Percentiles rank a stretch among this genome's conserved stretches.
Evolutionary conservation across 2,329 filamentous ascomycete genomes (phyloP).

Genomic region (Teratosphaeria destructans): DNA sequence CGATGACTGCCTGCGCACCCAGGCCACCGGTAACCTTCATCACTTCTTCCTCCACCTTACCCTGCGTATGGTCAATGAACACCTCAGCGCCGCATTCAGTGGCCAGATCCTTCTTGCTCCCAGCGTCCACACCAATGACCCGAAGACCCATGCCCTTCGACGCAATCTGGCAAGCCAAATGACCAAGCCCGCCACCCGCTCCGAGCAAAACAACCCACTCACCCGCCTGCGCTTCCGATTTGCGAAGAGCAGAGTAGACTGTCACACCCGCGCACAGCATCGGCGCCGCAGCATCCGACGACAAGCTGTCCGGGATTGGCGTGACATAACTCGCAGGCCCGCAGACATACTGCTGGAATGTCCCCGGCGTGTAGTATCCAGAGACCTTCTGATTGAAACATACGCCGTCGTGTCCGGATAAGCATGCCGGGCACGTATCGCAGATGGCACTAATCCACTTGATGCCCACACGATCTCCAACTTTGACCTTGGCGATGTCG

Average conservation of each 20-base stretch:
- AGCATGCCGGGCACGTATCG: conserved; percentile 44
- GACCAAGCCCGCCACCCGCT: conserved; percentile 26
- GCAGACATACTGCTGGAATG: conserved; percentile 61
- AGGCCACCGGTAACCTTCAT: conserved; percentile 46
- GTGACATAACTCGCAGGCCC: conserved; percentile 59
- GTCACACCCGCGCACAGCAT: conserved; percentile 57
- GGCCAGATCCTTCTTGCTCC: conserved; percentile 52
- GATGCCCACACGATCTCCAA: conserved; percentile 60
- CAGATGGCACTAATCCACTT: conserved; percentile 55
- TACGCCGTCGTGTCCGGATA: conserved; percentile 43
- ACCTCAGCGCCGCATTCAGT: conserved; percentile 53
- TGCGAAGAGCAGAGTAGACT: conserved; percentile 55
- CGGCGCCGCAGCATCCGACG: conserved; percentile 52
- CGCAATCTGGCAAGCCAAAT: conserved; percentile 53
- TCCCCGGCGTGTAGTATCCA: conserved; percentile 59
- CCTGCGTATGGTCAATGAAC: conserved; percentile 53
- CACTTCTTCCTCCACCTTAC: conserved; percentile 45
- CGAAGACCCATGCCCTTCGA: conserved; percentile 51
- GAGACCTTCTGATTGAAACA: conserved; percentile 40
- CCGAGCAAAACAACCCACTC: conserved; percentile 48
- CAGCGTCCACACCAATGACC: conserved; percentile 52
- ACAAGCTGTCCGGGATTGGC: conserved; percentile 52
- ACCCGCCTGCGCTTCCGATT: conserved; percentile 48
- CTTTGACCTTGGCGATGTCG: conserved; percentile 45
- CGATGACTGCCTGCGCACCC: conserved; percentile 51